Evolutionary conservation across 306 rosid genomes (phyloP).

Genomic region (Potentilla sterilis): DNA sequence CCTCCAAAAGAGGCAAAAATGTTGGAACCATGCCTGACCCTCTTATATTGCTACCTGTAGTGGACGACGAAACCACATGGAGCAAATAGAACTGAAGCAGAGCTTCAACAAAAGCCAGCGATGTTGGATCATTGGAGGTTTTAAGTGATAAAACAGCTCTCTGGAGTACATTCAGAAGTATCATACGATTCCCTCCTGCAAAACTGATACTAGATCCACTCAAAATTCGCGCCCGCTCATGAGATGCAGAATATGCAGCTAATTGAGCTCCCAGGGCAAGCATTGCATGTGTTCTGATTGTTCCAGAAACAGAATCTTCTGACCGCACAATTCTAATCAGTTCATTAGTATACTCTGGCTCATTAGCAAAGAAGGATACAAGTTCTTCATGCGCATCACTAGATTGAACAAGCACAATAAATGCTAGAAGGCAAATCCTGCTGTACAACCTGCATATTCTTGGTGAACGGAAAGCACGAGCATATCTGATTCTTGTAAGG

Average conservation of each 20-base stretch:
- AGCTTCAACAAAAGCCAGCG: slow-evolving; percentile 92
- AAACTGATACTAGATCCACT: slow-evolving; percentile 87
- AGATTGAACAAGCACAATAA: slow-evolving; percentile 86
- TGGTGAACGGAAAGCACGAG: slow-evolving; percentile 79
- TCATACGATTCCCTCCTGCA: slow-evolving; percentile 94
- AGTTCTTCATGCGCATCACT: slow-evolving; percentile 93
- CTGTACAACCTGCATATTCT: slow-evolving; percentile 80
- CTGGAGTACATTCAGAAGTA: slow-evolving; percentile 92
- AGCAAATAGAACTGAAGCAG: slow-evolving; percentile 95
- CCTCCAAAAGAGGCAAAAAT: slow-evolving; percentile 92
- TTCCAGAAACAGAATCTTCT: slow-evolving; percentile 78
- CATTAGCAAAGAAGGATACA: slow-evolving; percentile 87
- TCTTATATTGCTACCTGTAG: slow-evolving; percentile 85
- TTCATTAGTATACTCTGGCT: slow-evolving; percentile 94
- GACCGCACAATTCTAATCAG: slow-evolving; percentile 87
- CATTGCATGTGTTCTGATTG: slow-evolving; percentile 91
- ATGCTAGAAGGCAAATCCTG: slow-evolving; percentile 90
- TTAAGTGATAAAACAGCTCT: slow-evolving; percentile 80
- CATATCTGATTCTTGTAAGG: slow-evolving; percentile 89
- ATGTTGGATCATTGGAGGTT: slow-evolving; percentile 77
- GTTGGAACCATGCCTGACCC: slow-evolving; percentile 99
- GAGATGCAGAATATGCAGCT: slow-evolving; percentile 93
- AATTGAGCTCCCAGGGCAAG: slow-evolving; percentile 98
- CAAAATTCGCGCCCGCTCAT: slow-evolving; percentile 86
- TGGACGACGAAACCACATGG: slow-evolving; percentile 90